phyloP scores from a whole-genome alignment of 768 basidiomycete species.

The Boletus sp. region DNA sequence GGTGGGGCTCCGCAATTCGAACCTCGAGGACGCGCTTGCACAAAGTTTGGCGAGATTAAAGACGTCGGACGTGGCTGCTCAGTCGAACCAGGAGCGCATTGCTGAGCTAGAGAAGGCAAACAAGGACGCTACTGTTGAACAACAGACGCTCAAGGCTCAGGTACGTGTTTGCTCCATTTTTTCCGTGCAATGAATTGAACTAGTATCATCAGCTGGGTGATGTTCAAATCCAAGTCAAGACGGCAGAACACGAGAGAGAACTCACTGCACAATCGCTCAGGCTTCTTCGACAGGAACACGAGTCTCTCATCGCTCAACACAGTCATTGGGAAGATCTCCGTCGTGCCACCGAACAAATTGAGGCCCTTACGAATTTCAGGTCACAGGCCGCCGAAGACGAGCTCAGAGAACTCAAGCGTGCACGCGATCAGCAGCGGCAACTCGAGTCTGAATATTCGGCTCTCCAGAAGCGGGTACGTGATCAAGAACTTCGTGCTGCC shows the following conservation, averaged over 20 bases:
- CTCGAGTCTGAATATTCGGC: conserved; percentile 66
- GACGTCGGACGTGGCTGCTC: conserved; percentile 64
- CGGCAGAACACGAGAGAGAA: conserved; percentile 63
- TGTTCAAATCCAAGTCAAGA: conserved; percentile 55
- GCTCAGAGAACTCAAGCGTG: conserved; percentile 61
- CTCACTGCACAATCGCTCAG: conserved; percentile 47
- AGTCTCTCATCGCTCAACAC: conserved; percentile 58
- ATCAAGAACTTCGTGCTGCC: conserved; percentile 59
- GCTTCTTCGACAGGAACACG: conserved; percentile 56
- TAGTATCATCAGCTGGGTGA: conserved; percentile 48
- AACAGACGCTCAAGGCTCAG: conserved; percentile 54
- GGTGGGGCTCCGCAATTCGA: conserved; percentile 49
- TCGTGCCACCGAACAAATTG: conserved; percentile 69
- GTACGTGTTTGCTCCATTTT: conserved; percentile 37
- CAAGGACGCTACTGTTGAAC: conserved; percentile 53
- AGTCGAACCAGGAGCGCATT: conserved; percentile 59
- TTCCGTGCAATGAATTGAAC: not conserved
- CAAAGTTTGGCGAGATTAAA: conserved; percentile 70
- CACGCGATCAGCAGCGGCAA: conserved; percentile 54
- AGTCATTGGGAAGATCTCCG: conserved; percentile 77
- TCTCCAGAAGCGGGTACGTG: conserved; percentile 70
- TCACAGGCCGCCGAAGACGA: conserved; percentile 68
- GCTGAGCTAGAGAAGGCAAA: conserved; percentile 59
- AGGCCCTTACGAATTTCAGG: conserved; percentile 57
- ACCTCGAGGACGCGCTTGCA: conserved; percentile 71